phyloP scores from a whole-genome alignment of 768 basidiomycete species.

The Mycena capillaripes region DNA sequence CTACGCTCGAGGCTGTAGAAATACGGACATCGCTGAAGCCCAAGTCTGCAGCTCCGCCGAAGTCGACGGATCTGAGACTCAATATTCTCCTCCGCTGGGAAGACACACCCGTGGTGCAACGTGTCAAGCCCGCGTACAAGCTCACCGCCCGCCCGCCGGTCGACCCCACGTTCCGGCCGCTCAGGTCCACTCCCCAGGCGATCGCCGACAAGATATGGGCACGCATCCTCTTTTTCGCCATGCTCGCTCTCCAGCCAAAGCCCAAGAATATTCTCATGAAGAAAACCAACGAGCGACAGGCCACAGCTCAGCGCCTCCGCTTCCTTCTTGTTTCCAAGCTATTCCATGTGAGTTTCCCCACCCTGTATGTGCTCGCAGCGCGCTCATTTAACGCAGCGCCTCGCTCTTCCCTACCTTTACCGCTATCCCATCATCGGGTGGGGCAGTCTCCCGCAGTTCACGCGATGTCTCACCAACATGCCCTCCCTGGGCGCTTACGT shows the following conservation, averaged over 20 bases:
- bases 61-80: not conserved
- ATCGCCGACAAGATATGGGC: not conserved
- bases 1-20: conserved; percentile 4
- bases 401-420: not conserved
- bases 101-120: not conserved
- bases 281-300: not conserved
- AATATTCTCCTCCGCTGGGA: conserved; percentile 2
- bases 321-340: conserved; percentile 9
- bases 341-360: not conserved
- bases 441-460: not conserved
- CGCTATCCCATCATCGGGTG: not conserved
- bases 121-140: not conserved
- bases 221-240: conserved; percentile 1
- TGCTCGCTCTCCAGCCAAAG: not conserved
- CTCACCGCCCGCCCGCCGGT: not conserved
- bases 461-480: not conserved
- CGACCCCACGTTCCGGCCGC: not conserved
- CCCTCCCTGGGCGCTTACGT: not conserved
- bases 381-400: not conserved
- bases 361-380: not conserved
- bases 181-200: not conserved
- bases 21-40: not conserved
- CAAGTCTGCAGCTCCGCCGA: not conserved
- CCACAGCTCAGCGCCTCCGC: not conserved
- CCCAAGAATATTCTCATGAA: not conserved